phyloP scores from a whole-genome alignment of 208 protist species.

The Trypanosoma congolense region DNA sequence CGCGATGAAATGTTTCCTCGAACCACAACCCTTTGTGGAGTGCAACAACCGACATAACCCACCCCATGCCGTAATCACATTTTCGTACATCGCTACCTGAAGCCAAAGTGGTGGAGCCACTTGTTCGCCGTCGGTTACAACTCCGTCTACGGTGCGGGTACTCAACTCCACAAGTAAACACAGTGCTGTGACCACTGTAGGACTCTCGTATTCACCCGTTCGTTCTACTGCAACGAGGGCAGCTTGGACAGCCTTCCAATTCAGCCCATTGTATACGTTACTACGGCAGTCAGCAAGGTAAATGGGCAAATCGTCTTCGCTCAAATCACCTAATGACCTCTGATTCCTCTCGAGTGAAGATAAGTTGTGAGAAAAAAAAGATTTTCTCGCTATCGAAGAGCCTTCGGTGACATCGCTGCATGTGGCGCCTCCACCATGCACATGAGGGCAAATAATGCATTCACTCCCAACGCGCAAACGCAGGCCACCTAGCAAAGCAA shows the following conservation, averaged over 20 bases:
- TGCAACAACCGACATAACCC: conserved; percentile 6
- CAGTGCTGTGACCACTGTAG: conserved; percentile 47
- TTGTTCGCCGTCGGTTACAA: conserved; percentile 2
- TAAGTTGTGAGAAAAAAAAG: no score
- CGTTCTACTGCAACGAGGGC: conserved; percentile 43
- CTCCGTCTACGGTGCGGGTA: conserved; percentile 7
- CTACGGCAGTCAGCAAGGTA: conserved; percentile 4
- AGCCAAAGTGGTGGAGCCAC: not conserved
- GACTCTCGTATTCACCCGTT: conserved; percentile 40
- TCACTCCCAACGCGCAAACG: conserved; percentile 52
- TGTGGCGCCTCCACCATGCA: not conserved
- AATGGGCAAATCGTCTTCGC: conserved; percentile 1
- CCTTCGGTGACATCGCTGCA: not conserved
- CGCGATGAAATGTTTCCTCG: not conserved
- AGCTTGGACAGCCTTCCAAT: conserved; percentile 50
- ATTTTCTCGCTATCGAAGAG: no score
- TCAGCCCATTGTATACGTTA: conserved; percentile 45
- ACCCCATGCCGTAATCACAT: conserved; percentile 38
- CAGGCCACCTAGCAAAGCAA: conserved; percentile 67
- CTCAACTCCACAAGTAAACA: conserved; percentile 26
- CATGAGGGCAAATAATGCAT: conserved; percentile 40
- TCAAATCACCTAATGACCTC: not conserved
- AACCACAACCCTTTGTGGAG: not conserved
- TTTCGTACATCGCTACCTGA: conserved; percentile 69
- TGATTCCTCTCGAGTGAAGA: not conserved